Percentiles rank a stretch among this genome's conserved stretches.
These are phyloP conservation scores for Austroboletus sp. DNA, from an alignment of 1,284 basidiomycete species.

Conservation along the genomic window DNA sequence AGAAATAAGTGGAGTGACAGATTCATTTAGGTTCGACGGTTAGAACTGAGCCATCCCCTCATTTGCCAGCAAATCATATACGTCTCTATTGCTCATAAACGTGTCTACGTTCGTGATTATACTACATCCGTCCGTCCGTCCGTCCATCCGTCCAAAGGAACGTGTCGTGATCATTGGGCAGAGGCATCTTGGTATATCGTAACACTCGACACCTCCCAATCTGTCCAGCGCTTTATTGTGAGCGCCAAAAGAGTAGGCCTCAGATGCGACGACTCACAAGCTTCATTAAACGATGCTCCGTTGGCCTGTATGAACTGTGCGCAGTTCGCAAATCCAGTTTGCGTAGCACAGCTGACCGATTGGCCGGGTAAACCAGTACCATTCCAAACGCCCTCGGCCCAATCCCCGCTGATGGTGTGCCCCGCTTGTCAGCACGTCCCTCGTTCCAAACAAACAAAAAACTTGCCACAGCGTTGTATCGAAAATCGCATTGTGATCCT, in stretches of 20 bases:
- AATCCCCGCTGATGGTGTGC: constrained; percentile 60
- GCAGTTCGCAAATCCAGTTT: constrained; percentile 75
- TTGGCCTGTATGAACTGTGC: constrained; percentile 65
- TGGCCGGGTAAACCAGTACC: constrained; percentile 68
- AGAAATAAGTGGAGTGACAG: too few species aligned
- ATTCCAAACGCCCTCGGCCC: constrained; percentile 78
- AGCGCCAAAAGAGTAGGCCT: constrained; percentile 5
- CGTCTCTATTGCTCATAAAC: too few species aligned
- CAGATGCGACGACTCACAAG: constrained; percentile 54
- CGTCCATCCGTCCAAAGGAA: neutral
- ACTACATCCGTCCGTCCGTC: too few species aligned
- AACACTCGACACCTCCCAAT: constrained; percentile 71
- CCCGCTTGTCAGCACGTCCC: constrained; percentile 1
- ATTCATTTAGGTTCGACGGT: too few species aligned
- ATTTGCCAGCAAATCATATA: too few species aligned
- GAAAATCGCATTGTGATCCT: constrained; percentile 69
- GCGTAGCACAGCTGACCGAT: constrained; percentile 71
- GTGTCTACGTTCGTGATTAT: too few species aligned
- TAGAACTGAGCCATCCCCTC: too few species aligned
- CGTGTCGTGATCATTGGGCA: constrained; percentile 11
- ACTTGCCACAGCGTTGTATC: constrained; percentile 74
- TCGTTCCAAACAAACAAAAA: constrained; percentile 7
- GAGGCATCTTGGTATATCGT: constrained; percentile 52
- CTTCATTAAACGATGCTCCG: constrained; percentile 66
- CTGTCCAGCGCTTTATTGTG: constrained; percentile 22